phyloP scores from a whole-genome alignment of 2,329 filamentous ascomycete genomes.

The Orbilia javanica region DNA sequence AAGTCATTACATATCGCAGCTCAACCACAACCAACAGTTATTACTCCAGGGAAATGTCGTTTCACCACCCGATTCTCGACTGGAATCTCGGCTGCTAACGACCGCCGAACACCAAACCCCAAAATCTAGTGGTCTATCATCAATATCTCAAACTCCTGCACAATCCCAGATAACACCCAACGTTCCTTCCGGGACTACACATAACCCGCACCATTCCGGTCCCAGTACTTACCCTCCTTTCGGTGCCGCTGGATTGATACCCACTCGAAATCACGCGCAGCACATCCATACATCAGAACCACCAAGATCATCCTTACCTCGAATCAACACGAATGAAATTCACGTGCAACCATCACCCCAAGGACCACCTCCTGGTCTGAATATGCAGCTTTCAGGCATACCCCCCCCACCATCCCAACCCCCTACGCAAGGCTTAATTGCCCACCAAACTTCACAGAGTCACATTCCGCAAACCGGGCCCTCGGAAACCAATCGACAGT shows the following conservation, averaged over 20 bases:
- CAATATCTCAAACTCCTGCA: slow-evolving; percentile 65
- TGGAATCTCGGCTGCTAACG: slow-evolving; percentile 48
- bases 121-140: slow-evolving; percentile 63
- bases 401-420: slow-evolving; percentile 59
- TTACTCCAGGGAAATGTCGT: slow-evolving; percentile 63
- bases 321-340: slow-evolving; percentile 70
- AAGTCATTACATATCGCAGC: slow-evolving; percentile 68
- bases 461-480: slow-evolving; percentile 41
- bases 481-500: slow-evolving; percentile 44
- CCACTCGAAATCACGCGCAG: slow-evolving; percentile 64
- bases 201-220: slow-evolving; percentile 59
- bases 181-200: slow-evolving; percentile 45
- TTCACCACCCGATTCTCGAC: slow-evolving; percentile 49
- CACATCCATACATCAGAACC: slow-evolving; percentile 62
- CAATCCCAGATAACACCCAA: slow-evolving; percentile 63
- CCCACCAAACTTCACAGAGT: slow-evolving; percentile 54
- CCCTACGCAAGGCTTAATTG: slow-evolving; percentile 36
- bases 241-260: slow-evolving; percentile 40
- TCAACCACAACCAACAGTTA: slow-evolving; percentile 66
- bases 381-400: slow-evolving; percentile 52
- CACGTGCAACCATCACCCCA: slow-evolving; percentile 67
- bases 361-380: slow-evolving; percentile 56
- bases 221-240: slow-evolving; percentile 65
- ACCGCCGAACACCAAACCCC: slow-evolving; percentile 60
- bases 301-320: slow-evolving; percentile 68